Conservation (phyloP, 2,329 filamentous ascomycete genomes). For the Ramularia endophylla region DNA sequence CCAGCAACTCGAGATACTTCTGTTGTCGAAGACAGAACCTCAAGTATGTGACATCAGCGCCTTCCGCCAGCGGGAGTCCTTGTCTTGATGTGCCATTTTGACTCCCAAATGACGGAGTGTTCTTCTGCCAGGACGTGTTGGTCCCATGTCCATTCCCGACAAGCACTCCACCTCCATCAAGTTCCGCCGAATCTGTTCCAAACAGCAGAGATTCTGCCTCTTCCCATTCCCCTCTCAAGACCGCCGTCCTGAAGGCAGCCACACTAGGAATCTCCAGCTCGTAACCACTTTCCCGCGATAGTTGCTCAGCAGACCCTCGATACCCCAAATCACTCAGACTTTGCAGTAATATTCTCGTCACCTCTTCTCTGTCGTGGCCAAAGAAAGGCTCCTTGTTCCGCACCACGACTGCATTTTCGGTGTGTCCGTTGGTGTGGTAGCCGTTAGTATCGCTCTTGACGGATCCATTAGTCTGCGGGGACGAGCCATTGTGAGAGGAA, state of each 20-base stretch:
- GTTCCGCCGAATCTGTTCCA: conserved; percentile 39
- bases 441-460: conserved; percentile 39
- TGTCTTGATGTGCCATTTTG: conserved; percentile 23
- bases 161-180: conserved; percentile 39
- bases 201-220: conserved; percentile 79
- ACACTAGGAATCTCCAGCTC: conserved; percentile 82
- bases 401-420: conserved; percentile 11
- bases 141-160: conserved; percentile 23
- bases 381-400: conserved; percentile 53
- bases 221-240: conserved; percentile 74
- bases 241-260: conserved; percentile 74
- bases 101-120: conserved; percentile 21
- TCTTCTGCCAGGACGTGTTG: conserved; percentile 17
- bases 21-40: conserved; percentile 85
- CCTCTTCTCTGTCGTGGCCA: conserved; percentile 86
- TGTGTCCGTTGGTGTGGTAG: conserved; percentile 36
- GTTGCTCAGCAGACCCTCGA: conserved; percentile 62
- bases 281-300: conserved; percentile 78
- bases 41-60: conserved; percentile 72
- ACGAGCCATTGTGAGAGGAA: conserved; percentile 29
- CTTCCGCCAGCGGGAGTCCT: conserved; percentile 68
- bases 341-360: conserved; percentile 88
- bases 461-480: conserved; percentile 37
- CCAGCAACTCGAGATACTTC: conserved; percentile 88
- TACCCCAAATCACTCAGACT: conserved; percentile 87